These are phyloP conservation scores for Trichoderma pleuroti DNA, from an alignment of 2,329 filamentous ascomycete species.

Conservation along the genomic window DNA sequence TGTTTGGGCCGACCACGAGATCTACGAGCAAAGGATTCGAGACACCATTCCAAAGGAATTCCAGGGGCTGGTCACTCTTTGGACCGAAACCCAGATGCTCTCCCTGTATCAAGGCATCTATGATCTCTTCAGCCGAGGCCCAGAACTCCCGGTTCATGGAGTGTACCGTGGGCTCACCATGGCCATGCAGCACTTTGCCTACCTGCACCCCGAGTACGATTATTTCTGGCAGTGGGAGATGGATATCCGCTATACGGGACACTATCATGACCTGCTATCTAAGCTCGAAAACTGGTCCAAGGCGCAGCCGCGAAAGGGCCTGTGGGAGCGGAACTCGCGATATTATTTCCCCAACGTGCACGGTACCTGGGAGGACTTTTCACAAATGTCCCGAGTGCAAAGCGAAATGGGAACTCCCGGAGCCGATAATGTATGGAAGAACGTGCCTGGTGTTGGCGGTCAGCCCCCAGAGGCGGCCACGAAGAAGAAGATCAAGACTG, in stretches of 20 bases:
- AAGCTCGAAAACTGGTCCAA: constrained; percentile 67
- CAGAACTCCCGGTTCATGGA: constrained; percentile 76
- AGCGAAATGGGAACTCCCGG: constrained; percentile 65
- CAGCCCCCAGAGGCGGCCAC: constrained; percentile 35
- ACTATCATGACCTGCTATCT: constrained; percentile 73
- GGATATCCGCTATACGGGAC: constrained; percentile 85
- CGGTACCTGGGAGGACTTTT: constrained; percentile 76
- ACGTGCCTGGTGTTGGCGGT: constrained; percentile 42
- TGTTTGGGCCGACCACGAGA: constrained; percentile 71
- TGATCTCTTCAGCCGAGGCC: constrained; percentile 65
- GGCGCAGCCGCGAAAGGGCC: constrained; percentile 70
- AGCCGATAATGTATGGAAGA: constrained; percentile 65
- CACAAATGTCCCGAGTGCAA: constrained; percentile 68
- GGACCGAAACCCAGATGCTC: constrained; percentile 92
- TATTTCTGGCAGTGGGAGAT: constrained; percentile 96
- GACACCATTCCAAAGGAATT: constrained; percentile 79
- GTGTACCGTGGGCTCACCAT: constrained; percentile 91
- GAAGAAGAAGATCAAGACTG: constrained; percentile 53
- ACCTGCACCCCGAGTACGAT: constrained; percentile 83
- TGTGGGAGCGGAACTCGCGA: constrained; percentile 76
- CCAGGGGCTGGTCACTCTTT: constrained; percentile 80
- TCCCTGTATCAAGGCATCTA: constrained; percentile 84
- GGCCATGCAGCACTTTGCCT: constrained; percentile 91
- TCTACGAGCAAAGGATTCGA: constrained; percentile 63
- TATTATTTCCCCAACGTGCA: constrained; percentile 77